Conservation (phyloP, 768 basidiomycete genomes). For the Tremella yokohamensis region DNA sequence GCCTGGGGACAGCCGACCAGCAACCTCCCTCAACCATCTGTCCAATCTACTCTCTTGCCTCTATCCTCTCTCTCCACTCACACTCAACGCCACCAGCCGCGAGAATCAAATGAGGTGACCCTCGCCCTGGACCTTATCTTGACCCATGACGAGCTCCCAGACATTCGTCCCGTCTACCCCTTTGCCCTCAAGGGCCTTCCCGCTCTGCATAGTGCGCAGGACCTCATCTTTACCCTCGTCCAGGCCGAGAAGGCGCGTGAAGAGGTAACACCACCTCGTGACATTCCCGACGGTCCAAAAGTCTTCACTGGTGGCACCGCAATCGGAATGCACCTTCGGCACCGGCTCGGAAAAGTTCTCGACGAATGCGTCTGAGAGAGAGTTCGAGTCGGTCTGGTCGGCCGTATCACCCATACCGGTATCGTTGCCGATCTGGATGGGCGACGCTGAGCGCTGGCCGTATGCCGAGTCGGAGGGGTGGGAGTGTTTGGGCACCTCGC, state of each 20-base stretch:
- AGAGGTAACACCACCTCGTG: constrained; percentile 44
- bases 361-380: constrained; percentile 41
- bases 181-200: constrained; percentile 19
- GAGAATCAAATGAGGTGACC: constrained; percentile 22
- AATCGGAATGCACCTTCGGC: constrained; percentile 33
- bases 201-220: constrained; percentile 29
- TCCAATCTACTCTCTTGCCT: too few relatives aligned
- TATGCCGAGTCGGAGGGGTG: too few relatives aligned
- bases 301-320: constrained; percentile 40
- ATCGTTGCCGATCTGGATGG: too few relatives aligned
- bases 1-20: too few relatives aligned
- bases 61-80: too few relatives aligned
- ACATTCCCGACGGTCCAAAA: constrained; percentile 51
- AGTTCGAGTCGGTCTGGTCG: constrained; percentile 36
- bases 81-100: too few relatives aligned
- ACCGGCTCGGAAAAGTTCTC: constrained; percentile 32
- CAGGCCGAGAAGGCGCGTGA: constrained; percentile 25
- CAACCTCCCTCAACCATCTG: too few relatives aligned
- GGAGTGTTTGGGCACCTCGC: constrained; percentile 13
- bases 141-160: constrained; percentile 50
- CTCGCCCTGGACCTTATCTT: constrained; percentile 41
- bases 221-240: constrained; percentile 13
- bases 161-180: constrained; percentile 35
- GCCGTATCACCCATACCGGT: background rate
- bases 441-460: too few relatives aligned